Evolutionary conservation across 192 early-diverging fungal species (phyloP), one percentile per base, ranked within the genome.

Genomic region (Coemansia sp.): DNA sequence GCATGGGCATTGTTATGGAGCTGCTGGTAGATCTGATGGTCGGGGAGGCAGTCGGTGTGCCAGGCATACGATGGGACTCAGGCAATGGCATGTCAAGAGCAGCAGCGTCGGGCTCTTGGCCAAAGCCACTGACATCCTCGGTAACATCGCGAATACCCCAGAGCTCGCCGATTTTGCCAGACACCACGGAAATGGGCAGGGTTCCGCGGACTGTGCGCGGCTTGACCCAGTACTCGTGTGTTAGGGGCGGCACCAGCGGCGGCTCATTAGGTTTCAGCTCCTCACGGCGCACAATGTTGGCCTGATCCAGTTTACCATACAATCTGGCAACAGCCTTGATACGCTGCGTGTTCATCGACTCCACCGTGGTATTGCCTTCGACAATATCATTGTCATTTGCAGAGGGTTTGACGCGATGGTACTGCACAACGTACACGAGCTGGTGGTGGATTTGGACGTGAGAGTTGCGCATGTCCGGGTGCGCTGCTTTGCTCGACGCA

Each of bases 381-480:
- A 49, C 34, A 34, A 37, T 33, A 37, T 61, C 43, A 21, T 30
- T 35, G 6, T 23, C 42, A 13, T 12, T 18, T 1, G n/a, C 53
- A 8, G 10, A 4, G 1, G 53, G 13, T 13, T 29, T 56, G 16
- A 34, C 30, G 46, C 46, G 46, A 15, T 58, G 58, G 57, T 79
- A 80, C 43, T 71, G 65, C n/a, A 80, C 61, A 30, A 64, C 65
- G 39, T 80, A 80, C 25, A 66, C 71, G 16, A 80, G 64, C 66
- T 80, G 77, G 62, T 80, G 77, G 46, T 74, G 77, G 0, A 80
- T 43, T 37, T 80, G 77, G 34, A 80, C 67, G 39, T 80, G 77
- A 57, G 72, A 80, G 62, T 80, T 80, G 39, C 72, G 65, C 40
- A 70, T 64, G 20, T 74, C 68, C 1, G 72, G 28, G 21, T 66